Base-by-base conservation (phyloP, 371 early-diverging fungal species). In the Umbelopsis sp. region DNA sequence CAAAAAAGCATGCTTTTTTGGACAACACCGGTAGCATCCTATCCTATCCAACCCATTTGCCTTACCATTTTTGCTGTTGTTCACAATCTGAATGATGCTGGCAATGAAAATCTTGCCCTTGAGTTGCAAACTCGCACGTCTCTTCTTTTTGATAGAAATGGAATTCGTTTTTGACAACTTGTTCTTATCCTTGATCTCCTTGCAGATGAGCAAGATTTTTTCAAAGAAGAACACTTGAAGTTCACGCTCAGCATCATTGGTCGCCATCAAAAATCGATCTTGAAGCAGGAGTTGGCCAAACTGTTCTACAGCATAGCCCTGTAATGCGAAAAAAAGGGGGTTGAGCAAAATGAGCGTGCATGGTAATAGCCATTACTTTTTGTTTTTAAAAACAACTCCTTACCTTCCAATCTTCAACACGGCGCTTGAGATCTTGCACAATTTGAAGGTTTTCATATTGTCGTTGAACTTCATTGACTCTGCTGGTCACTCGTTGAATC, bases 401-500 rank as follows among this genome's bases (percentile, higher is more conserved):
- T 72, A 76, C 74, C 69, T 77, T 70, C 63, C 77, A 70, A 35
- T 84, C 82, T 63, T 81, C 82, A 46, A 98, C 90, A 35, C 90
- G 87, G 41, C 89, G 86, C 70, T 90, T 87, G 35, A 99, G 81
- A 22, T 94, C 94, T 66, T 87, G 81, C 38, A 93, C 93, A 25
- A 89, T 85, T 32, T 84, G 77, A 35, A 84, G 77, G 74, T 98
- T 98, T 71, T 95, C 97, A 73, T 94, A 94, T 67, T 87, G 89
- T 62, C 97, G 88, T 73, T 92, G 89, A 1, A 93, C 89, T 78
- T 98, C 98, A 74, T 99, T 99, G 65, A 97, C 93, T 57, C 87
- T 83, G 70, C 94, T 93, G 25, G 95, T 91, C 7, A 97, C 94
- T 38, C 95, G 85, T 74, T 93, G 94, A 72, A 97, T 91, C 10